Base-by-base conservation (phyloP, 208 protist genomes). In the Wallacemonas sp. region DNA sequence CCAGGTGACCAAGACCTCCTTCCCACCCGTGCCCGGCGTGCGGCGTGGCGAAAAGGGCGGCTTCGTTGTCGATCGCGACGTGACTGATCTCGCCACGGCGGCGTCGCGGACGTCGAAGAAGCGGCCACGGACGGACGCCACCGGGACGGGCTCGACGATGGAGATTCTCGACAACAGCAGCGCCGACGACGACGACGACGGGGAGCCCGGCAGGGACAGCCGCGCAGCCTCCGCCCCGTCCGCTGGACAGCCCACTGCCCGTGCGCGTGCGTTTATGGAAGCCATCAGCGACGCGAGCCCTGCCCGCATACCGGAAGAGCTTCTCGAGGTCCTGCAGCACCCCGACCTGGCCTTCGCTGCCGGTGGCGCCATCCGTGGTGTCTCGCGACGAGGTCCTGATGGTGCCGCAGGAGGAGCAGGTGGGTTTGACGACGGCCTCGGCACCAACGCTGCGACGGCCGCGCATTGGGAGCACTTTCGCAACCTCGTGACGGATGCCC, bases 321-420 rank as follows among this genome's bases (percentile, higher is more conserved):
- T 78, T 57, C 70, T 73, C 17, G 72, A 69, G 43, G 55, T 73
- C 67, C 68, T 78, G 67, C 72, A 78, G 38, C 72, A 58, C 52
- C 32, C 52, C 19, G 32, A 41, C 9, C 19, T 58, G 11, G 52
- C 52, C 3, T n/a, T 55, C 9, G 47, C 47, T 9, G 47, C 47
- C 9, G 30, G 47, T 21, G 24, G 47, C 21, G 47, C 24, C 24
- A 16, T 55, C 26, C 47, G 47, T 16, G 9, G 16, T 30, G 47
- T 6, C 47, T 16, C 16, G 8, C 21, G 21, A 5, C 9, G 21
- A 8, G 24, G 24, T 11, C 3, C 47, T 6, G 21, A 23, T 12
- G 16, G 26, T 26, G n/a, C 24, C 21, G 19, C 24, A 8, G 47
- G 2, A 3, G 47, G 11, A 8, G 23, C 47, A 6, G 23, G 4